Percentiles rank a stretch among this genome's conserved stretches.
Evolutionary conservation across 257 asterid species (phyloP).

Genomic region (Gentiana macrophylla): DNA sequence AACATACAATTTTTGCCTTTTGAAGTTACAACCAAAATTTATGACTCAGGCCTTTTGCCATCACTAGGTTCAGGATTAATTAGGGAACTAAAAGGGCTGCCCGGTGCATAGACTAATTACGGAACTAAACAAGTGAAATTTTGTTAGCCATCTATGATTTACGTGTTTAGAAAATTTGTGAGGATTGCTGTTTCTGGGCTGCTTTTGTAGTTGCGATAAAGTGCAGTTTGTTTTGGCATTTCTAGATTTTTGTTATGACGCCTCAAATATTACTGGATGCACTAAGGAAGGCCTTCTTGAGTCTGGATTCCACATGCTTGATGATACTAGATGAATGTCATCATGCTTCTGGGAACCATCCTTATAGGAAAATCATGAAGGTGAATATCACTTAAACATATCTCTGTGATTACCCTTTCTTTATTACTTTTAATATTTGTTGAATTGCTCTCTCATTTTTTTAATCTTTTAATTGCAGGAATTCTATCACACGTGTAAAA

Average conservation of each 20-base stretch:
- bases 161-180: not conserved
- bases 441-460: constrained; percentile 1
- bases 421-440: not conserved
- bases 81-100: too few species aligned
- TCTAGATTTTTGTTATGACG: constrained; percentile 82
- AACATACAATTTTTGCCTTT: too few species aligned
- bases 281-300: constrained; percentile 50
- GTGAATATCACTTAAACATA: constrained; percentile 21
- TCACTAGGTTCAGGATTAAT: too few species aligned
- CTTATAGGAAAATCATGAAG: constrained; percentile 72
- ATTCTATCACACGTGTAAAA: constrained; percentile 40
- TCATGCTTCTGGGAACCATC: constrained; percentile 75
- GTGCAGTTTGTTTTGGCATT: constrained; percentile 2
- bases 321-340: constrained; percentile 80
- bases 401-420: constrained; percentile 5
- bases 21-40: too few species aligned
- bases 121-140: not conserved
- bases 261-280: constrained; percentile 81
- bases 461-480: constrained; percentile 29
- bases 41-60: too few species aligned
- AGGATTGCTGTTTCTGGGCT: not conserved
- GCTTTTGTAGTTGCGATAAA: constrained; percentile 4
- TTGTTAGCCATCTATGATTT: not conserved
- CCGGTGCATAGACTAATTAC: not conserved
- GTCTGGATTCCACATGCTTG: constrained; percentile 38